A percentile compares a stretch with the other conserved stretches of the same genome.
These are phyloP conservation scores for Populus nigra DNA, from an alignment of 345 rosid genomes.

Conservation along the genomic window DNA sequence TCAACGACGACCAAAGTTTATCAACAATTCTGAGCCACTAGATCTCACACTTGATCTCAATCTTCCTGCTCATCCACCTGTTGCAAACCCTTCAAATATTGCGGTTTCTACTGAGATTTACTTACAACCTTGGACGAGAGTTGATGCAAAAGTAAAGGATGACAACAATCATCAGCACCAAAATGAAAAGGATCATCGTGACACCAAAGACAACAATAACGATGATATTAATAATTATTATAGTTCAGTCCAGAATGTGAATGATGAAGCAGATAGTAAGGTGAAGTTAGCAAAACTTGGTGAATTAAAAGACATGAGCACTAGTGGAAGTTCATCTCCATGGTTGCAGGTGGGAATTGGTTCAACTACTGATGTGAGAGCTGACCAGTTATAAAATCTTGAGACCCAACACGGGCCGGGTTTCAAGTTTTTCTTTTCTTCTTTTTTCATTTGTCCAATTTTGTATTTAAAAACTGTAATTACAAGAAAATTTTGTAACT, in stretches of 20 bases:
- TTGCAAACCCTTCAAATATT: conserved; percentile 15
- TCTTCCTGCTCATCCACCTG: conserved; percentile 48
- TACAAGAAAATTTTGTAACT: conserved; percentile 11
- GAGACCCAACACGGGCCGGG: neutral
- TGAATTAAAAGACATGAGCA: conserved; percentile 53
- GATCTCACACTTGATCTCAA: conserved; percentile 67
- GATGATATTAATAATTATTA: conserved; percentile 5
- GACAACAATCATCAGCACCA: conserved; percentile 11
- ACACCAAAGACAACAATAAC: conserved; percentile 12
- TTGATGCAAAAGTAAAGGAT: conserved; percentile 31
- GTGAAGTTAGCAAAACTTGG: conserved; percentile 59
- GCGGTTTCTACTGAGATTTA: conserved; percentile 40
- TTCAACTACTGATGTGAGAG: conserved; percentile 37
- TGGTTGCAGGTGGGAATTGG: conserved; percentile 89
- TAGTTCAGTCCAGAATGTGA: conserved; percentile 32
- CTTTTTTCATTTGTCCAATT: neutral
- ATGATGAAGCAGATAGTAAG: conserved; percentile 64
- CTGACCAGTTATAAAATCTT: conserved; percentile 30
- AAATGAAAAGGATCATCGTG: conserved; percentile 12
- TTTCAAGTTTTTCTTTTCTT: neutral
- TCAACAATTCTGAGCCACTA: conserved; percentile 35
- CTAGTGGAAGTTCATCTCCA: conserved; percentile 50
- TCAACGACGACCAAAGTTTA: conserved; percentile 43
- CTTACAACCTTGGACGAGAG: conserved; percentile 44
- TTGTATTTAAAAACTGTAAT: conserved; percentile 23